phyloP scores from a whole-genome alignment of 1,284 basidiomycete species.

The Taiwanofungus camphoratus region DNA sequence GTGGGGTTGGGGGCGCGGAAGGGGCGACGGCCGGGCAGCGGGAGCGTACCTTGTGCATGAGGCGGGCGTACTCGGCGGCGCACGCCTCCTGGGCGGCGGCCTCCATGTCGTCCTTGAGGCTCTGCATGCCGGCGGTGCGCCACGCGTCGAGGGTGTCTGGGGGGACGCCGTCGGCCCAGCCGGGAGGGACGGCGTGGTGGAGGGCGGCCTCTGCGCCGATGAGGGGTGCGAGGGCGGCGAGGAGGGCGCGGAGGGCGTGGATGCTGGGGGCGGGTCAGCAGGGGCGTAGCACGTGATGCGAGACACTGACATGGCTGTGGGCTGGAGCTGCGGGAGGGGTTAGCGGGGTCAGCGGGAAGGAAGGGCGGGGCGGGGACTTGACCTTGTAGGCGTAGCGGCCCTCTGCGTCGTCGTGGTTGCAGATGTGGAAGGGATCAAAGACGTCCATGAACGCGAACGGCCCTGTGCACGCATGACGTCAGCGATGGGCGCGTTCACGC shows the following conservation, averaged over 20 bases:
- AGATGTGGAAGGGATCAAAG: conserved; percentile 81
- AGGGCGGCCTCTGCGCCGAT: conserved; percentile 72
- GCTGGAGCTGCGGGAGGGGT: conserved; percentile 26
- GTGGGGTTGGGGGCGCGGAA: conserved; percentile 2
- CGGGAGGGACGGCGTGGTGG: conserved; percentile 46
- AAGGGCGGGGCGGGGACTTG: conserved; percentile 12
- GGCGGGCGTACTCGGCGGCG: conserved; percentile 51
- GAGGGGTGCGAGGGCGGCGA: conserved; percentile 71
- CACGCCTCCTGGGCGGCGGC: conserved; percentile 49
- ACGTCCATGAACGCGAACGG: conserved; percentile 97
- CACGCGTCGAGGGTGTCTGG: conserved; percentile 57
- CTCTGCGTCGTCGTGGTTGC: conserved; percentile 87
- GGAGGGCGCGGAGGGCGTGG: conserved; percentile 74
- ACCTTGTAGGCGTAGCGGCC: conserved; percentile 88
- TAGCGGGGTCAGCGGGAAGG: conserved; percentile 11
- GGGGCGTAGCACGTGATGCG: too few relatives aligned
- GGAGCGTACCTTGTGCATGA: conserved; percentile 60
- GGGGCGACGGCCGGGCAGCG: neutral
- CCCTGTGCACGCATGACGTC: conserved; percentile 34
- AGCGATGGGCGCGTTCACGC: neutral
- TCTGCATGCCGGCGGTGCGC: conserved; percentile 49
- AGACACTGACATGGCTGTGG: conserved; percentile 31
- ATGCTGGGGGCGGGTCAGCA: conserved; percentile 38
- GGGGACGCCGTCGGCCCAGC: conserved; percentile 58
- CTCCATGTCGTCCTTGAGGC: conserved; percentile 55